phyloP scores from a whole-genome alignment of 345 rosid genomes.

The Eucalyptus victrix region DNA sequence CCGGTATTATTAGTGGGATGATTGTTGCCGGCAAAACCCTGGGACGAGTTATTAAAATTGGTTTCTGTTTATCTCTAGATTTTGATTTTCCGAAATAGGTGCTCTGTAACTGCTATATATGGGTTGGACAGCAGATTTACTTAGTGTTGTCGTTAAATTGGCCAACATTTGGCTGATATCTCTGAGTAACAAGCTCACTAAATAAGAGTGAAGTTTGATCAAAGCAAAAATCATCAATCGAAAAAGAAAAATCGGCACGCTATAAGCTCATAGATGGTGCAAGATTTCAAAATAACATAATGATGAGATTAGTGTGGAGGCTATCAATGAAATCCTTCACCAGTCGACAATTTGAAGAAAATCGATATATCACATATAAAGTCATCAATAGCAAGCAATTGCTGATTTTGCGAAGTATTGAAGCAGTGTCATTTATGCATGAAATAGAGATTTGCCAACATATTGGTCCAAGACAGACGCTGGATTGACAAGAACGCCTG shows the following conservation, averaged over 20 bases:
- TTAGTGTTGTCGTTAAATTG: background rate
- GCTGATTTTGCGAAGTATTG: background rate
- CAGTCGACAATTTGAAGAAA: background rate
- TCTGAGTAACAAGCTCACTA: background rate
- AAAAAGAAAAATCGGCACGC: background rate
- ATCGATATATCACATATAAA: background rate
- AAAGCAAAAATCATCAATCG: background rate
- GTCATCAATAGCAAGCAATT: background rate
- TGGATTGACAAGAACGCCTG: background rate
- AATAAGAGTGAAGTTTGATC: background rate
- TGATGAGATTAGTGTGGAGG: background rate
- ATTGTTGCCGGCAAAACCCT: background rate
- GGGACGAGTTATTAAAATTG: background rate
- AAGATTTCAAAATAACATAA: background rate
- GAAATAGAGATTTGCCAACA: background rate
- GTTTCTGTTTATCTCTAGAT: background rate
- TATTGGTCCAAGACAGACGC: background rate
- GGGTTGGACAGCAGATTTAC: background rate
- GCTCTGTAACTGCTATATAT: background rate
- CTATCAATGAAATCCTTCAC: background rate
- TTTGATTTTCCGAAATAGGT: background rate
- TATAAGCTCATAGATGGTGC: background rate
- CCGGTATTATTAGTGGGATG: background rate
- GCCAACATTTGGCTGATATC: background rate
- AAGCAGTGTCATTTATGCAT: background rate